phyloP scores from a whole-genome alignment of 306 rosid species.

The Clitoria ternatea region DNA sequence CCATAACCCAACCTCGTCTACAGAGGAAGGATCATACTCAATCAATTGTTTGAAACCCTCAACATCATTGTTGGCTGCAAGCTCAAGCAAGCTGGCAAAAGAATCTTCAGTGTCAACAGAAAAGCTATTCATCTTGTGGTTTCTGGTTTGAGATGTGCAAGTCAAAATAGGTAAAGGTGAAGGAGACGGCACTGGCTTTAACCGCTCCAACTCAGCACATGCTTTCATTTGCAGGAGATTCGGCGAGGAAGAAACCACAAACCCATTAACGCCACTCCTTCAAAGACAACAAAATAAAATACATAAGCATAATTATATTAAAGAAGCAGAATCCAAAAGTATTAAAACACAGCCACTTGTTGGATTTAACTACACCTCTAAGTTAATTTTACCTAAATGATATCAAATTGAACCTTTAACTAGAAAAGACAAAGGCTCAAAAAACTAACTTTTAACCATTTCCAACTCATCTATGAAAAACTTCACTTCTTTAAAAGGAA shows the following conservation, averaged over 20 bases:
- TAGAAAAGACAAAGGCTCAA: too few species aligned
- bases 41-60: conserved; percentile 4
- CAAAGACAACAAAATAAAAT: too few species aligned
- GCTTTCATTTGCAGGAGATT: conserved; percentile 32
- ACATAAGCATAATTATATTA: too few species aligned
- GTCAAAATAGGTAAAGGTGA: not conserved
- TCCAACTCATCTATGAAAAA: too few species aligned
- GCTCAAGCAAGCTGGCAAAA: not conserved
- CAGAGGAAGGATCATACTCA: conserved; percentile 6
- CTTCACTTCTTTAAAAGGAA: too few species aligned
- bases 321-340: too few species aligned
- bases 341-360: too few species aligned
- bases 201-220: conserved; percentile 40
- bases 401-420: too few species aligned
- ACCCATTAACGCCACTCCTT: not conserved
- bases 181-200: conserved; percentile 2
- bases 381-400: too few species aligned
- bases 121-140: not conserved
- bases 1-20: not conserved
- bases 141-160: not conserved
- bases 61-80: not conserved
- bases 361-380: too few species aligned
- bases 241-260: conserved; percentile 15
- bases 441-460: too few species aligned
- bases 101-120: conserved; percentile 1